Evolutionary conservation across 768 basidiomycete genomes (phyloP), one percentile per base, ranked within the genome.

Genomic region (Zangia roseola): DNA sequence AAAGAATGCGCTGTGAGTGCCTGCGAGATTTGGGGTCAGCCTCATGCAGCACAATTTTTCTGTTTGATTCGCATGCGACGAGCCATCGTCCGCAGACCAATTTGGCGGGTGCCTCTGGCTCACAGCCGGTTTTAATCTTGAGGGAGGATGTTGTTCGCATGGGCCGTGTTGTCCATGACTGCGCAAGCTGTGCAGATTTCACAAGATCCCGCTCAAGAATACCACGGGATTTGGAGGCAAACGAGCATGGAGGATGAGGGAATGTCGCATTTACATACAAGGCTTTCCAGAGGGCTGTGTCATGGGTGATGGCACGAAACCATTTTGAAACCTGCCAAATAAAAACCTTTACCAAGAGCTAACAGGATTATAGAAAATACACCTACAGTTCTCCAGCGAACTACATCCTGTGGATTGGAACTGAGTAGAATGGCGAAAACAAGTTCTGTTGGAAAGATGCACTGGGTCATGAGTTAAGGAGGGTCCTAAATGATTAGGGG

Each of bases 41-140:
- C 9, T 48, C 51, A 3, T 47, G 12, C 2, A 43, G 19, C 19
- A 57, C 37, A 10, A 53, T 39, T 17, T 25, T 23, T 10, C 19
- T 10, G 0, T 0, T 1, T 4, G 3, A 3, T 19, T 44, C 38
- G 14, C 17, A 43, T 3, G 4, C 5, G 13, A 50, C 4, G 6
- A 55, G 1, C 47, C 54, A 55, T 8, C 44, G 38, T 26, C 54
- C 54, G 8, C 10, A 35, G 39, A 55, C 20, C 5, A 43, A 23
- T 19, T 20, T n/a, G 30, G 6, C 16, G 10, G 5, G 14, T 1
- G 1, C n/a, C n/a, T n/a, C n/a, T n/a, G n/a, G n/a, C n/a, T n/a
- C n/a, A n/a, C n/a, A n/a, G n/a, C n/a, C n/a, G n/a, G n/a, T n/a
- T n/a, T n/a, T n/a, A n/a, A n/a, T 26, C 26, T 9, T 26, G 26